phyloP scores from a whole-genome alignment of 805 yeast genomes.

The Metschnikowia baotianmanensis region DNA sequence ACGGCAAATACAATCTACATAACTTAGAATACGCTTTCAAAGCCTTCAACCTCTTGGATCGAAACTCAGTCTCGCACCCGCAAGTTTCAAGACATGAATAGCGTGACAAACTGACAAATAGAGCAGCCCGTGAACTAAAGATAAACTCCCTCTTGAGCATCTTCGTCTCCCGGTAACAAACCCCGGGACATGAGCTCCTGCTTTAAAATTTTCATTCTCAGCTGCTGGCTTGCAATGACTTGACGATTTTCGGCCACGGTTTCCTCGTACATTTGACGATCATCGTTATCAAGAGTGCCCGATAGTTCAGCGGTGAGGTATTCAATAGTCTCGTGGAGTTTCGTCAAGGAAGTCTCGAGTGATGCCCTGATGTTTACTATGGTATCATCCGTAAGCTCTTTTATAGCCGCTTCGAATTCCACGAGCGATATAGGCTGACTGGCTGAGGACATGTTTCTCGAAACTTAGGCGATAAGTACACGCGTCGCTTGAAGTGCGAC shows the following conservation, averaged over 20 bases:
- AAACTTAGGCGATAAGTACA: not conserved
- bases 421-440: slow-evolving; percentile 26
- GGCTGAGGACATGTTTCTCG: slow-evolving; percentile 22
- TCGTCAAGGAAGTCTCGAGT: slow-evolving; percentile 30
- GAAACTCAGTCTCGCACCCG: too few species aligned
- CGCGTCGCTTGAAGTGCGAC: not conserved
- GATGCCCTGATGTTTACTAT: slow-evolving; percentile 15
- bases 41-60: too few species aligned
- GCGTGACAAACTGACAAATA: too few species aligned
- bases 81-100: too few species aligned
- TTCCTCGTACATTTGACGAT: slow-evolving; percentile 51
- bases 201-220: slow-evolving; percentile 44
- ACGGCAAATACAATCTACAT: not conserved
- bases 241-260: slow-evolving; percentile 53
- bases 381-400: slow-evolving; percentile 48
- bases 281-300: slow-evolving; percentile 32
- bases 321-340: slow-evolving; percentile 49
- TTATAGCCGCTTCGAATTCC: slow-evolving; percentile 53
- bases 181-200: slow-evolving; percentile 48
- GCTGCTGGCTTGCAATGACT: slow-evolving; percentile 51
- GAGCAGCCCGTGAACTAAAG: too few species aligned
- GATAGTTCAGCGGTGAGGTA: slow-evolving; percentile 44
- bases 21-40: not conserved
- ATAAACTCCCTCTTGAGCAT: slow-evolving; percentile 9
- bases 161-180: slow-evolving; percentile 1